Conservation (phyloP, 2,329 filamentous ascomycete species). For the Penicillium verrucosum region DNA sequence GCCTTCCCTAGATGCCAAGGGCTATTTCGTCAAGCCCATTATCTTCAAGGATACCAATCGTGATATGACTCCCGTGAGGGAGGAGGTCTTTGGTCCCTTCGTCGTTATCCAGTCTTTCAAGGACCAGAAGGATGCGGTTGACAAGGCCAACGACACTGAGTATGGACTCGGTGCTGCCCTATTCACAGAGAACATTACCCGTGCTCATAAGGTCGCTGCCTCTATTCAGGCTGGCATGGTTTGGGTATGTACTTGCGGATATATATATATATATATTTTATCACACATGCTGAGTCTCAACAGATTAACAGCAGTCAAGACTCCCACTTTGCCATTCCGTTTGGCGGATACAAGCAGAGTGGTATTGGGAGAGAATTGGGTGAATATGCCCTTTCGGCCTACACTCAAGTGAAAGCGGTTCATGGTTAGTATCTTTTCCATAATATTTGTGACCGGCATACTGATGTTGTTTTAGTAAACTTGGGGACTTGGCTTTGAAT, state of each 20-base stretch:
- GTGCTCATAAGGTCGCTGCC: slow-evolving; percentile 32
- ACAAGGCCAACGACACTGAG: slow-evolving; percentile 34
- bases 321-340: slow-evolving; percentile 21
- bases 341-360: slow-evolving; percentile 50
- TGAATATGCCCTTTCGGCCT: slow-evolving; percentile 51
- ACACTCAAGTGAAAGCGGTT: slow-evolving; percentile 30
- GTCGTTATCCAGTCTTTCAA: slow-evolving; percentile 34
- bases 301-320: slow-evolving; percentile 21
- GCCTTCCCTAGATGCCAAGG: slow-evolving; percentile 13
- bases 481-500: slow-evolving; percentile 1
- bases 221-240: slow-evolving; percentile 38
- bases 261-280: too few species aligned
- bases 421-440: slow-evolving; percentile 8
- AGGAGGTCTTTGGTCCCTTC: slow-evolving; percentile 42
- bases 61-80: slow-evolving; percentile 29
- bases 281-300: background rate
- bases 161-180: slow-evolving; percentile 37
- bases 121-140: slow-evolving; percentile 31
- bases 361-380: slow-evolving; percentile 54
- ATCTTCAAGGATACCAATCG: slow-evolving; percentile 30
- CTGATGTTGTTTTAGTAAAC: background rate
- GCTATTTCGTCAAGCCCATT: slow-evolving; percentile 12
- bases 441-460: background rate
- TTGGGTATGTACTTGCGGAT: slow-evolving; percentile 34
- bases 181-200: slow-evolving; percentile 34